Evolutionary conservation across 306 rosid species (phyloP).

Genomic region (Carpinus fangiana): DNA sequence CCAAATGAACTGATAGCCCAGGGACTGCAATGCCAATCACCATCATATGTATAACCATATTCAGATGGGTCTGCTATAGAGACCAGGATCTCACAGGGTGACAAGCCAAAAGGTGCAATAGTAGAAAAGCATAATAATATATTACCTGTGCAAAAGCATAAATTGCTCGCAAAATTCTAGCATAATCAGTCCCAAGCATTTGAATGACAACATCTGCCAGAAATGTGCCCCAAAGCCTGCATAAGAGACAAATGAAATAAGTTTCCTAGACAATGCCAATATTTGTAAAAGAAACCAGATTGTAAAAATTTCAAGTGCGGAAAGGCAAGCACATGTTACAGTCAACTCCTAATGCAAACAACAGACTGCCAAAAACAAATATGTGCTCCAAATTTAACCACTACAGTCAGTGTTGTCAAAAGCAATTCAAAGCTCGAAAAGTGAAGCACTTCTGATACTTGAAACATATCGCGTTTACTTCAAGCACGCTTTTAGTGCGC

Average conservation of each 20-base stretch:
- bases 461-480: neutral
- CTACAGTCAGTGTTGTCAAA: neutral
- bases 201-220: conserved; percentile 92
- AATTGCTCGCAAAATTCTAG: conserved; percentile 86
- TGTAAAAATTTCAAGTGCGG: neutral
- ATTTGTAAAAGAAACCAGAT: conserved; percentile 4
- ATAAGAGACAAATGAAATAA: conserved; percentile 25
- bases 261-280: conserved; percentile 21
- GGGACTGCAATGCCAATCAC: conserved; percentile 21
- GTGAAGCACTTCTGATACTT: neutral
- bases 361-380: neutral
- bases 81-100: conserved; percentile 12
- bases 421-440: neutral
- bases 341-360: neutral
- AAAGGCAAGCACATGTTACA: neutral
- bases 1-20: neutral
- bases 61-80: conserved; percentile 20
- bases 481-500: neutral
- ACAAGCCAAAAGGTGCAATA: conserved; percentile 9
- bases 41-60: conserved; percentile 7
- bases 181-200: conserved; percentile 96
- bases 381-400: neutral
- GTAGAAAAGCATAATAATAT: conserved; percentile 17
- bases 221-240: conserved; percentile 94
- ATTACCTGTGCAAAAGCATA: conserved; percentile 91